Base-by-base conservation (phyloP, 805 yeast genomes). In the Yamadazyma ubonensis region DNA sequence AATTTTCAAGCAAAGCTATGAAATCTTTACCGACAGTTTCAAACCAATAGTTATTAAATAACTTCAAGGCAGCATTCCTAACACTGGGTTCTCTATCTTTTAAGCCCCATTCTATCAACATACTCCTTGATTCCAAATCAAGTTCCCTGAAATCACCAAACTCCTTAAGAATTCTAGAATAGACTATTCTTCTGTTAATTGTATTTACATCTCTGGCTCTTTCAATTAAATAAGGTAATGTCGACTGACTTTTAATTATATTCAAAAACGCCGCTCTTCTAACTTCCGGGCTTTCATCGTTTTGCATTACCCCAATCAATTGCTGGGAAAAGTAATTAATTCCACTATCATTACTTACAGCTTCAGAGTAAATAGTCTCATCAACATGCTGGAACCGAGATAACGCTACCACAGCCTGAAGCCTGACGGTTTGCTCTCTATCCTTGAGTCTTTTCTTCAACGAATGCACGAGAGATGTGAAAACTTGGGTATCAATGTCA, bases 281-380 rank as follows among this genome's bases (percentile, higher is more conserved):
- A 1, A 90, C 96, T 46, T 93, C 98, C 0, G 96, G 81, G 51
- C 83, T 83, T 2, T 86, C 76, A 61, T 91, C 99, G 53, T 83
- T 77, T 52, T 79, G 25, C 30, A 48, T 27, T 3, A 45, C 45
- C 8, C 38, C 43, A 12, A 48, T 30, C 32, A 52, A 38, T n/a
- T 42, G 16, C 20, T 42, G 41, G n/a, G 53, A 52, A 9, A 59
- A 55, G 18, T 43, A 45, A 23, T 47, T 50, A 10, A 48, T 22
- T 23, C 39, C 35, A n/a, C 48, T 46, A 23, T 68, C 57, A 22
- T 67, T 54, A 4, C 32, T 29, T 23, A 58, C 67, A 37, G 65
- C 61, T 31, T 58, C 66, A 16, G 53, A 53, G 42, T 57, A 53
- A 34, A 55, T 65, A 2, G 76, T 70, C 17, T 52, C 52, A 20